phyloP scores from a whole-genome alignment of 2,329 filamentous ascomycete species.

The Alternaria arborescens region DNA sequence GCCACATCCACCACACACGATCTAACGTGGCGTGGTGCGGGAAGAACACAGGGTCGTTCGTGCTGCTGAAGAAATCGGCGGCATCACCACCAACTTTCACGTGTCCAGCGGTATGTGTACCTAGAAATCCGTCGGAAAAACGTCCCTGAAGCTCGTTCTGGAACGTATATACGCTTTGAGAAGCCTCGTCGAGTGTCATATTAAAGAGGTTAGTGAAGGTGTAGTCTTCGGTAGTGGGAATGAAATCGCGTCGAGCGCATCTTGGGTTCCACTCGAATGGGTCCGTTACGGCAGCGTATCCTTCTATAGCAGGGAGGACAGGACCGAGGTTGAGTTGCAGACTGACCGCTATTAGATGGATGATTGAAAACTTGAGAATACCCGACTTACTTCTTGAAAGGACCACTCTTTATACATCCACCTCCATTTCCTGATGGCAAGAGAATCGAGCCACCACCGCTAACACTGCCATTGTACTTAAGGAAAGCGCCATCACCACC shows the following conservation, averaged over 20 bases:
- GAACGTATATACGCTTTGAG: constrained; percentile 48
- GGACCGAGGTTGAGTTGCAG: constrained; percentile 37
- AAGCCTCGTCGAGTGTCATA: constrained; percentile 62
- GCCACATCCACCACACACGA: constrained; percentile 59
- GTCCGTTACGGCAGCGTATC: constrained; percentile 20
- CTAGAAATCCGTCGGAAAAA: constrained; percentile 29
- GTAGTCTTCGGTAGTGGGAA: constrained; percentile 28
- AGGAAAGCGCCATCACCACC: constrained; percentile 28
- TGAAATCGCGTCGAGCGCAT: constrained; percentile 47
- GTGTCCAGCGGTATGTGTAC: constrained; percentile 55
- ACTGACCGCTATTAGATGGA: neutral
- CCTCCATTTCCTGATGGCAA: constrained; percentile 29
- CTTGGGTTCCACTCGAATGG: constrained; percentile 36
- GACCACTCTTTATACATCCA: constrained; percentile 33
- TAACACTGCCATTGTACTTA: constrained; percentile 20
- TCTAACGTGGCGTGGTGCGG: constrained; percentile 59
- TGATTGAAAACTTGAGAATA: neutral
- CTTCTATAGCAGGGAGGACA: constrained; percentile 15
- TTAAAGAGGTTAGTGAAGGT: constrained; percentile 47
- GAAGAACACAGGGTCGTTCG: constrained; percentile 57
- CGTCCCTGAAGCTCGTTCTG: constrained; percentile 39
- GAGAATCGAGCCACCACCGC: constrained; percentile 19
- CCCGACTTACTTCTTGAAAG: constrained; percentile 38
- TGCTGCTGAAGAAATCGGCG: constrained; percentile 55
- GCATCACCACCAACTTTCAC: constrained; percentile 36